Evolutionary conservation across 129 eudicot genomes (phyloP).

Genomic region (Helianthus tuberosus): DNA sequence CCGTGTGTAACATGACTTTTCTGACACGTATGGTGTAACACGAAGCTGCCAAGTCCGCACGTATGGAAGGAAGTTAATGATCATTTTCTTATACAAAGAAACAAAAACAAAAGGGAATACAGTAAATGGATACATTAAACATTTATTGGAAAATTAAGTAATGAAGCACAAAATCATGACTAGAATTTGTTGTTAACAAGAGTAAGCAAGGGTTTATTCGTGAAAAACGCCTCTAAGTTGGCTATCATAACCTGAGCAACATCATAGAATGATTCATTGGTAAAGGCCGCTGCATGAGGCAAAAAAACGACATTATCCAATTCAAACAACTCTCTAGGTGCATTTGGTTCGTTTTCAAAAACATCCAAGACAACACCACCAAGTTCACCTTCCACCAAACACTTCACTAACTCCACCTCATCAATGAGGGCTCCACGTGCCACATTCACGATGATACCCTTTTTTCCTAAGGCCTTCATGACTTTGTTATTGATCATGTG

Average conservation of each 20-base stretch:
- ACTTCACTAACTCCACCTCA: slow-evolving; percentile 57
- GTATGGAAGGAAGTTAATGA: too few relatives aligned
- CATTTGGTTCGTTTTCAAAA: slow-evolving; percentile 68
- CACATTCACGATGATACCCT: slow-evolving; percentile 64
- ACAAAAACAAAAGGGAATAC: too few relatives aligned
- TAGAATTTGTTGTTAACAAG: slow-evolving; percentile 29
- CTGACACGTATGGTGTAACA: too few relatives aligned
- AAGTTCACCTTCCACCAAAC: slow-evolving; percentile 53
- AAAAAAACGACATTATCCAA: slow-evolving; percentile 69
- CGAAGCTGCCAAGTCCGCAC: too few relatives aligned
- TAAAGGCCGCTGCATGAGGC: slow-evolving; percentile 52
- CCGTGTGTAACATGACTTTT: too few relatives aligned
- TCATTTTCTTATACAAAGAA: too few relatives aligned
- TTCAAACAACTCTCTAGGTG: slow-evolving; percentile 45
- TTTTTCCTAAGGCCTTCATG: slow-evolving; percentile 57
- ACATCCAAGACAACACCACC: slow-evolving; percentile 84
- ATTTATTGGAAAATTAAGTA: too few relatives aligned
- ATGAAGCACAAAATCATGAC: not conserved
- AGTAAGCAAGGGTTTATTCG: slow-evolving; percentile 55
- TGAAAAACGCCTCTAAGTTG: slow-evolving; percentile 73
- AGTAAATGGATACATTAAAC: too few relatives aligned
- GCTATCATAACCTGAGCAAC: slow-evolving; percentile 38
- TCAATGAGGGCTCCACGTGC: slow-evolving; percentile 62
- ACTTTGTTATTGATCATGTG: slow-evolving; percentile 60
- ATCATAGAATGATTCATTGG: slow-evolving; percentile 48